These are phyloP conservation scores for Alternaria panax DNA, from an alignment of 2,329 filamentous ascomycete species.

Conservation along the genomic window DNA sequence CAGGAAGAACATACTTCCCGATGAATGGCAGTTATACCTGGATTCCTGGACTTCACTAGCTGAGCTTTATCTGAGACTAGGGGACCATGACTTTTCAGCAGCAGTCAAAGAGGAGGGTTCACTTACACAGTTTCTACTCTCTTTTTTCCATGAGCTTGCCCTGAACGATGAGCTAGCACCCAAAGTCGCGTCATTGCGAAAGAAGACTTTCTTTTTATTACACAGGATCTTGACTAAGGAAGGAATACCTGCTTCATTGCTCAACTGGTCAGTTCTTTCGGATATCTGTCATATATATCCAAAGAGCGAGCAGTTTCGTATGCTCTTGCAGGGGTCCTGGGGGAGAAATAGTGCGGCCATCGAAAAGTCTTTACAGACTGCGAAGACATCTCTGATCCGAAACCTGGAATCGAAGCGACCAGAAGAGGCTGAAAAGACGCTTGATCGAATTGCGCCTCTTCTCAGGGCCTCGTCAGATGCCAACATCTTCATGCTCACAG, in stretches of 20 bases:
- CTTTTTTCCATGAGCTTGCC: conserved; percentile 67
- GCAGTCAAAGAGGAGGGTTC: conserved; percentile 65
- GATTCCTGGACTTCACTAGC: conserved; percentile 77
- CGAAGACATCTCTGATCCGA: conserved; percentile 69
- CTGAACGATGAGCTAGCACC: conserved; percentile 35
- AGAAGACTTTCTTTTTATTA: conserved; percentile 69
- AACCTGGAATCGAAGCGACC: conserved; percentile 70
- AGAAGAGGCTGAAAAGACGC: conserved; percentile 60
- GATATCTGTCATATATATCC: conserved; percentile 72
- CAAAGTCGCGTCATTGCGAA: conserved; percentile 63
- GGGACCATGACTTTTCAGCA: conserved; percentile 63
- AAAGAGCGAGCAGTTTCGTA: conserved; percentile 64
- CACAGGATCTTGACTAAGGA: conserved; percentile 63
- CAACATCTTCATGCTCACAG: conserved; percentile 74
- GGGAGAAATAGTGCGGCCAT: conserved; percentile 58
- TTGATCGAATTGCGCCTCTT: conserved; percentile 69
- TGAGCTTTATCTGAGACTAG: conserved; percentile 68
- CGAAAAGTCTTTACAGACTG: conserved; percentile 63
- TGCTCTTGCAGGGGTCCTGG: conserved; percentile 61
- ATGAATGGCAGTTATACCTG: conserved; percentile 80
- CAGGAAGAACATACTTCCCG: conserved; percentile 68
- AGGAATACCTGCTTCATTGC: conserved; percentile 56
- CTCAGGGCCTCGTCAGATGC: conserved; percentile 66
- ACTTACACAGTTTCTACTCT: conserved; percentile 68
- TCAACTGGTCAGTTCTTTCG: conserved; percentile 73